phyloP scores from a whole-genome alignment of 352 stramenopile species.

The Phytophthora ohioensis region DNA sequence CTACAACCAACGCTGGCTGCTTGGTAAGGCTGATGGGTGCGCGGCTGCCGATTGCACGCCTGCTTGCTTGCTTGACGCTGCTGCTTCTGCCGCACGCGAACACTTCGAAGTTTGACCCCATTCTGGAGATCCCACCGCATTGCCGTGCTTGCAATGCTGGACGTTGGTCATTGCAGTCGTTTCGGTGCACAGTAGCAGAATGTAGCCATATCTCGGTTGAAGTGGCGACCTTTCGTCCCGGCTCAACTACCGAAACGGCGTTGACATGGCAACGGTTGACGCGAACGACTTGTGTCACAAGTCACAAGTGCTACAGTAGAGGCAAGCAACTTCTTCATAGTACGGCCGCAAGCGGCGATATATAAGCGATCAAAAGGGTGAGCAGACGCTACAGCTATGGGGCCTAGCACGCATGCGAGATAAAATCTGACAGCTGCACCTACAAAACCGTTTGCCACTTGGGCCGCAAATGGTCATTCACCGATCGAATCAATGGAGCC shows the following conservation, averaged over 20 bases:
- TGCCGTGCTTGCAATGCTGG: not conserved
- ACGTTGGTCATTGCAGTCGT: not conserved
- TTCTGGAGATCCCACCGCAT: not conserved
- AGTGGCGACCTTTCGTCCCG: conserved; percentile 4
- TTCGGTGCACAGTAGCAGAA: not conserved
- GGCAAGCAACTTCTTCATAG: not conserved
- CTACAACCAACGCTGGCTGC: not conserved
- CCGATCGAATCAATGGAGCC: conserved; percentile 69
- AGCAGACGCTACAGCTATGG: not conserved
- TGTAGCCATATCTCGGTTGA: conserved; percentile 28
- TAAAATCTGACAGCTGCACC: conserved; percentile 3
- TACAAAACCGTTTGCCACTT: conserved; percentile 88
- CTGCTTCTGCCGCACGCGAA: conserved; percentile 5
- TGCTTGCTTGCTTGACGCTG: conserved; percentile 4
- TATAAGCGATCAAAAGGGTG: conserved; percentile 29
- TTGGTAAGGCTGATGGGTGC: conserved; percentile 1
- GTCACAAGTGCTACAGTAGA: not conserved
- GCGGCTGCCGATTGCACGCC: conserved; percentile 16
- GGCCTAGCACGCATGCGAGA: not conserved
- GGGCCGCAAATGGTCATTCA: conserved; percentile 84
- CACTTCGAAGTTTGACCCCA: too few relatives aligned
- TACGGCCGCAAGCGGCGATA: conserved; percentile 11
- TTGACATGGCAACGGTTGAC: not conserved
- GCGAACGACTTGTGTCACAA: not conserved
- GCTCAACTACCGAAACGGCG: conserved; percentile 17